These are phyloP conservation scores for Phytophthora sojae DNA, from an alignment of 352 stramenopile genomes.

Conservation along the genomic window DNA sequence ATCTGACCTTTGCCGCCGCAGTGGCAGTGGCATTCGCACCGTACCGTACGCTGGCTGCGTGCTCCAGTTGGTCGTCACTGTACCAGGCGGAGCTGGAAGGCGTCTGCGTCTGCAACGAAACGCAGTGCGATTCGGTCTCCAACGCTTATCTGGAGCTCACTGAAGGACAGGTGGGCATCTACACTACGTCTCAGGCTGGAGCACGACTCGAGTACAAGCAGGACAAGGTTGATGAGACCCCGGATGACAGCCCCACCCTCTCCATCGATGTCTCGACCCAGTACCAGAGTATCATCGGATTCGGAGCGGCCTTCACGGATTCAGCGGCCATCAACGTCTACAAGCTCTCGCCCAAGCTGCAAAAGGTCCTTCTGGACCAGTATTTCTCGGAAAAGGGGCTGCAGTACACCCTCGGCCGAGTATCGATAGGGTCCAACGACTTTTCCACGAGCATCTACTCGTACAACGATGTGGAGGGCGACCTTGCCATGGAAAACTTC, in stretches of 20 bases:
- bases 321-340: slow-evolving; percentile 84
- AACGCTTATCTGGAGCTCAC: slow-evolving; percentile 56
- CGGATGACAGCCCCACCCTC: slow-evolving; percentile 42
- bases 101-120: slow-evolving; percentile 62
- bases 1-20: background rate
- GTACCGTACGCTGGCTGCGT: slow-evolving; percentile 24
- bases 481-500: slow-evolving; percentile 87
- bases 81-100: slow-evolving; percentile 55
- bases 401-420: slow-evolving; percentile 83
- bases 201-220: slow-evolving; percentile 55
- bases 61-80: slow-evolving; percentile 52
- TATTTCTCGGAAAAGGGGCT: slow-evolving; percentile 81
- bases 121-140: slow-evolving; percentile 59
- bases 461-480: slow-evolving; percentile 79
- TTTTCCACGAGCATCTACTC: slow-evolving; percentile 89
- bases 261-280: slow-evolving; percentile 59
- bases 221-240: slow-evolving; percentile 29
- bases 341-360: slow-evolving; percentile 59
- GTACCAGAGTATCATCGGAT: slow-evolving; percentile 87
- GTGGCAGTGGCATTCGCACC: slow-evolving; percentile 9
- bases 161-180: slow-evolving; percentile 48
- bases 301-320: slow-evolving; percentile 92
- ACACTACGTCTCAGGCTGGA: slow-evolving; percentile 53
- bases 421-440: slow-evolving; percentile 88
- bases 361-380: slow-evolving; percentile 74